Evolutionary conservation across 179 eudicot species (phyloP).

Genomic region (Silene coronaria): DNA sequence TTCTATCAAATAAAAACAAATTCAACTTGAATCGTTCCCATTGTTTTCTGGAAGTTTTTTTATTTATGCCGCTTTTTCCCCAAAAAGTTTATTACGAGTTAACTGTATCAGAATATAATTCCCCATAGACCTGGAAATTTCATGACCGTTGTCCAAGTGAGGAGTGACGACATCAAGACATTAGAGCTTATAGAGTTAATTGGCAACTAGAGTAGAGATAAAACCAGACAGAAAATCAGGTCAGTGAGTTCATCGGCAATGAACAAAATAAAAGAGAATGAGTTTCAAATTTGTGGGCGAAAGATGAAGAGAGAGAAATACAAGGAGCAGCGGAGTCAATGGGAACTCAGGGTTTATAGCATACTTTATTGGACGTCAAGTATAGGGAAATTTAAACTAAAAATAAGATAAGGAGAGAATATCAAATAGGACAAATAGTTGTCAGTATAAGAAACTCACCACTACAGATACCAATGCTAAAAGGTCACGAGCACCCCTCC

Average conservation of each 20-base stretch:
- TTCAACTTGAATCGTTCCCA: neutral
- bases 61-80: neutral
- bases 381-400: neutral
- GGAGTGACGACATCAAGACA: neutral
- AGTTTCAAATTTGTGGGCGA: neutral
- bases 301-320: neutral
- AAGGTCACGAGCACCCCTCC: slow-evolving; percentile 71
- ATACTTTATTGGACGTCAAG: neutral
- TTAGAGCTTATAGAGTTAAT: neutral
- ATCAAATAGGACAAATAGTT: neutral
- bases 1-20: neutral
- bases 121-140: neutral
- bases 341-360: slow-evolving; percentile 2
- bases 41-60: neutral
- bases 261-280: slow-evolving; percentile 5
- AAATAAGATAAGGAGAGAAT: neutral
- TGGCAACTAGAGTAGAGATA: neutral
- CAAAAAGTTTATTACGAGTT: neutral
- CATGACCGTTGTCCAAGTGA: neutral
- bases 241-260: neutral
- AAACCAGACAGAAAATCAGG: neutral
- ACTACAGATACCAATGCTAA: slow-evolving; percentile 67
- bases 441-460: slow-evolving; percentile 38
- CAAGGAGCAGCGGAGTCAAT: neutral
- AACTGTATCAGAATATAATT: neutral